These are phyloP conservation scores for Anacardium occidentale DNA, from an alignment of 345 rosid genomes.

Conservation along the genomic window DNA sequence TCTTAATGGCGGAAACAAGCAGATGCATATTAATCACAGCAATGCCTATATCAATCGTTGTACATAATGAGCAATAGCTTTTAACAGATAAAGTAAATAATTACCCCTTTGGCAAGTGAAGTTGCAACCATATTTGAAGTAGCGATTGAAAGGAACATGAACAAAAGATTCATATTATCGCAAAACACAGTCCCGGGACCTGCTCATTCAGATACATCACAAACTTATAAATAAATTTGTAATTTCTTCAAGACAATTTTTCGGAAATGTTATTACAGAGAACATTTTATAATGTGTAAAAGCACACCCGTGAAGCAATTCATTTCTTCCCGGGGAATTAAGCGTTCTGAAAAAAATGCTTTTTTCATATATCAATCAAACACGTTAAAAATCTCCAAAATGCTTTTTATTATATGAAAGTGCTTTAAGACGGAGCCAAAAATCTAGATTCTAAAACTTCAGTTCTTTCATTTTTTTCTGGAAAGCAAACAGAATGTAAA, in stretches of 20 bases:
- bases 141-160: conserved; percentile 54
- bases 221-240: not conserved
- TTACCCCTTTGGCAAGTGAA: conserved; percentile 42
- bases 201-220: conserved; percentile 14
- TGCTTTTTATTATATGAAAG: too few species aligned
- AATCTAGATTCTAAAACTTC: not conserved
- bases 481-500: not conserved
- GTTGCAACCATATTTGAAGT: conserved; percentile 55
- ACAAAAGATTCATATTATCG: conserved; percentile 35
- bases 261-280: too few species aligned
- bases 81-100: conserved; percentile 3
- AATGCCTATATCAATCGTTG: not conserved
- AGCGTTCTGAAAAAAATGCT: too few species aligned
- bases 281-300: too few species aligned
- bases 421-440: too few species aligned
- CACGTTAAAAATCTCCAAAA: too few species aligned
- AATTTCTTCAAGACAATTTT: too few species aligned
- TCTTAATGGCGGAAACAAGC: too few species aligned
- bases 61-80: not conserved
- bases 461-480: not conserved
- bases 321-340: too few species aligned
- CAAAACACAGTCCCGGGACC: conserved; percentile 49
- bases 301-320: too few species aligned
- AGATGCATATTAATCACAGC: not conserved
- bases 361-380: too few species aligned